Percentiles rank a stretch among this genome's conserved stretches.
Conservation (phyloP, 2,329 filamentous ascomycete genomes). For the Penicillium griseofulvum region DNA sequence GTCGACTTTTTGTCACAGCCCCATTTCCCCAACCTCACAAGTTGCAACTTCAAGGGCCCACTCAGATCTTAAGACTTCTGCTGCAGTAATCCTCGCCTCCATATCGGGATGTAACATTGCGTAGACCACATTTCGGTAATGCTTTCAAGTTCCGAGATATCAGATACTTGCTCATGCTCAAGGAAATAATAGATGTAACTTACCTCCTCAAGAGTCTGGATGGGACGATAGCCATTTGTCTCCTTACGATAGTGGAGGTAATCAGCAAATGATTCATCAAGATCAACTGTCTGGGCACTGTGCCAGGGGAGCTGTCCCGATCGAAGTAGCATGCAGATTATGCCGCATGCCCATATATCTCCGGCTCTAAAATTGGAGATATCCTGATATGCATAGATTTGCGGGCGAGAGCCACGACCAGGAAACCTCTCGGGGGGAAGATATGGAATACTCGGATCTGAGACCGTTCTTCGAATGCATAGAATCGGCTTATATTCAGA, state of each 20-base stretch:
- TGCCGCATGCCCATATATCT: constrained; percentile 6
- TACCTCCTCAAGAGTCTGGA: constrained; percentile 1
- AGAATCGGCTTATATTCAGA: neutral
- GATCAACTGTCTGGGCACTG: neutral
- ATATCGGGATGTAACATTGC: constrained; percentile 7
- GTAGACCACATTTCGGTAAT: constrained; percentile 5
- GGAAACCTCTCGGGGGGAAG: constrained; percentile 7
- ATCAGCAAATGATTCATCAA: neutral
- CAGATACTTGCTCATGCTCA: neutral
- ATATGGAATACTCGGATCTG: constrained; percentile 2
- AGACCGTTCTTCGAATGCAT: neutral
- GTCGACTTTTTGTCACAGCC: too few species aligned
- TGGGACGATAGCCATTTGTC: neutral
- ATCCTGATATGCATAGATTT: neutral
- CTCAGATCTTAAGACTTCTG: constrained; percentile 4
- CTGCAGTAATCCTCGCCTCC: neutral
- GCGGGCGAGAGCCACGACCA: neutral
- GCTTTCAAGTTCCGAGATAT: neutral
- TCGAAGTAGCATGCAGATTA: constrained; percentile 4
- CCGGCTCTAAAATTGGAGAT: neutral
- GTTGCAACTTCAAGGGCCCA: constrained; percentile 1
- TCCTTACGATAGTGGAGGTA: constrained; percentile 1
- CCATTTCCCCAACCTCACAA: constrained; percentile 5
- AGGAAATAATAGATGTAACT: neutral
- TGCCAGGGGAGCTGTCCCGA: neutral